Conservation (phyloP, 2,329 filamentous ascomycete species). For the Neoscytalidium dimidiatum region DNA sequence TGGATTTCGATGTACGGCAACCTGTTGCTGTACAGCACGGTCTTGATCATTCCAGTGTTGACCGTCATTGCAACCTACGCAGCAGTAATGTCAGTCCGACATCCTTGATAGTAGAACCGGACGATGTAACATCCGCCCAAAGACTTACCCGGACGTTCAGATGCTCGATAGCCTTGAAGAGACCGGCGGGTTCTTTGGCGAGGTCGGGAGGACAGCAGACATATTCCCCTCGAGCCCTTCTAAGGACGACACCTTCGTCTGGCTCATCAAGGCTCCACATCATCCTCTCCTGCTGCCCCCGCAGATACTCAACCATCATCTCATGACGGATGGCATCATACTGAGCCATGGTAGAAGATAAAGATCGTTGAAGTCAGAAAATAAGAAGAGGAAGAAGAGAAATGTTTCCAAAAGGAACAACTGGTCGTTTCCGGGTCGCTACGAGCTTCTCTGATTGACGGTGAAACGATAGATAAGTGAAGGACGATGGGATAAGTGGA, state of each 20-base stretch:
- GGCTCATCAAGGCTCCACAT: constrained; percentile 73
- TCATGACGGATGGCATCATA: constrained; percentile 74
- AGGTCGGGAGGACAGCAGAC: constrained; percentile 71
- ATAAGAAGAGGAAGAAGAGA: not conserved
- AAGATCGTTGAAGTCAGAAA: not conserved
- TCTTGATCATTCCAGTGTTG: constrained; percentile 77
- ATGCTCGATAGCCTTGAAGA: constrained; percentile 66
- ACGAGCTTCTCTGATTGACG: not conserved
- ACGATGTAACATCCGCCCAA: not conserved
- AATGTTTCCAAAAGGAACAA: not conserved
- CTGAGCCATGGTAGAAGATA: constrained; percentile 20
- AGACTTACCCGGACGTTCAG: constrained; percentile 68
- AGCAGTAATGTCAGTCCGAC: constrained; percentile 18
- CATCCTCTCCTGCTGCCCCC: constrained; percentile 74
- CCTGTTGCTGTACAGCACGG: constrained; percentile 72
- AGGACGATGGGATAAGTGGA: not conserved
- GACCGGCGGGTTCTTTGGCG: constrained; percentile 53
- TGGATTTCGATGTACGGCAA: constrained; percentile 72
- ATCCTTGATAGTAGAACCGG: not conserved
- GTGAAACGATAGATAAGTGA: not conserved
- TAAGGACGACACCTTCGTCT: constrained; percentile 72
- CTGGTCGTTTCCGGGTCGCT: not conserved
- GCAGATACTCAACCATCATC: constrained; percentile 81
- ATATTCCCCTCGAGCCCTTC: constrained; percentile 68
- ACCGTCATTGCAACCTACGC: constrained; percentile 74